Conservation (phyloP, 306 rosid species). For the Prosopis cineraria region DNA sequence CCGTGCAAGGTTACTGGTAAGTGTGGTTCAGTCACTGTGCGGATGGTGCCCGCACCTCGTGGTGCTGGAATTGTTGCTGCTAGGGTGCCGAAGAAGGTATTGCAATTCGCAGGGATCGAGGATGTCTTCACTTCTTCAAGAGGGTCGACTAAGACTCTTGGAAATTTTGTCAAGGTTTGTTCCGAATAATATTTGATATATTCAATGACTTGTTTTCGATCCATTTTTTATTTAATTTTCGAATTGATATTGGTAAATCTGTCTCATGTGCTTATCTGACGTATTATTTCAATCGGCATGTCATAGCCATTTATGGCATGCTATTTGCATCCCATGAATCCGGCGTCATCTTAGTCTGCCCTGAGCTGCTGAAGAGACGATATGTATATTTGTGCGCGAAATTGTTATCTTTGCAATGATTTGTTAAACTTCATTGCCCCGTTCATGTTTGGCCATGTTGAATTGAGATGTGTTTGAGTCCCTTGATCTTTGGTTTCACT, state of each 20-base stretch:
- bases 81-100: constrained; percentile 71
- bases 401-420: neutral
- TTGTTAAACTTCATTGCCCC: neutral
- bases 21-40: constrained; percentile 67
- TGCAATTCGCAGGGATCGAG: constrained; percentile 73
- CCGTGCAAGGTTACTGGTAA: constrained; percentile 75
- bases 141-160: constrained; percentile 72
- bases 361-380: too few relatives aligned
- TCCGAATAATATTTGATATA: neutral
- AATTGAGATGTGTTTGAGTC: neutral
- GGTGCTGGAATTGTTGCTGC: constrained; percentile 75
- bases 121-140: constrained; percentile 70
- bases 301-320: neutral
- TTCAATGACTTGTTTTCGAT: neutral
- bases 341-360: neutral
- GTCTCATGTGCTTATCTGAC: neutral
- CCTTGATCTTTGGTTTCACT: neutral
- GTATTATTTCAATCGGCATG: neutral
- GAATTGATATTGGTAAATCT: neutral
- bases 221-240: neutral
- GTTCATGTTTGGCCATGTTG: neutral
- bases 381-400: neutral
- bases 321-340: neutral
- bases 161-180: constrained; percentile 70
- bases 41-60: constrained; percentile 74